Percentiles rank a stretch among this genome's conserved stretches.
These are phyloP conservation scores for Millerozyma acaciae DNA, from an alignment of 805 yeast genomes.

Conservation along the genomic window DNA sequence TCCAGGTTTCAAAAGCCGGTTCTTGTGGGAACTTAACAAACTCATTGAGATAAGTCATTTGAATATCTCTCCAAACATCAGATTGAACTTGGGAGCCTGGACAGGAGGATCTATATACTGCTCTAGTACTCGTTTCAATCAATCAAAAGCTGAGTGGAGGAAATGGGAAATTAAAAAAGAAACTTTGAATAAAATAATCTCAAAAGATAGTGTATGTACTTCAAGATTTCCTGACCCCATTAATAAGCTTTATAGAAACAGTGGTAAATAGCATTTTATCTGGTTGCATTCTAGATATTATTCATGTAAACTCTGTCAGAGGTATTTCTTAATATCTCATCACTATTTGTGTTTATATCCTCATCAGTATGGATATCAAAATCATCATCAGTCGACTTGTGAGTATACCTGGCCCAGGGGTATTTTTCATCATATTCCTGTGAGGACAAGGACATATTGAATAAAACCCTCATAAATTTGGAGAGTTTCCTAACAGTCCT, in stretches of 20 bases:
- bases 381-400: too few relatives aligned
- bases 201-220: constrained; percentile 5
- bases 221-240: constrained; percentile 9
- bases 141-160: constrained; percentile 15
- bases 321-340: too few relatives aligned
- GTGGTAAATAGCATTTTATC: neutral
- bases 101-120: constrained; percentile 28
- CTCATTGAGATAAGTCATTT: too few relatives aligned
- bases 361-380: neutral
- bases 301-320: too few relatives aligned
- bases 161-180: constrained; percentile 21
- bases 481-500: neutral
- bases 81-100: constrained; percentile 25
- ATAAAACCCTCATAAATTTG: neutral
- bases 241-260: constrained; percentile 4
- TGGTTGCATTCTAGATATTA: neutral
- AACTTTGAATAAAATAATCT: constrained; percentile 7
- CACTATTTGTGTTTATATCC: constrained; percentile 1
- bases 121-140: constrained; percentile 14
- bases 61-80: too few relatives aligned
- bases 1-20: constrained; percentile 18
- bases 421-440: constrained; percentile 9
- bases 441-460: constrained; percentile 1
- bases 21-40: constrained; percentile 11
- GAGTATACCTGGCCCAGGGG: constrained; percentile 16